phyloP scores from a whole-genome alignment of 257 asterid species.

The Verbascum thapsus region DNA sequence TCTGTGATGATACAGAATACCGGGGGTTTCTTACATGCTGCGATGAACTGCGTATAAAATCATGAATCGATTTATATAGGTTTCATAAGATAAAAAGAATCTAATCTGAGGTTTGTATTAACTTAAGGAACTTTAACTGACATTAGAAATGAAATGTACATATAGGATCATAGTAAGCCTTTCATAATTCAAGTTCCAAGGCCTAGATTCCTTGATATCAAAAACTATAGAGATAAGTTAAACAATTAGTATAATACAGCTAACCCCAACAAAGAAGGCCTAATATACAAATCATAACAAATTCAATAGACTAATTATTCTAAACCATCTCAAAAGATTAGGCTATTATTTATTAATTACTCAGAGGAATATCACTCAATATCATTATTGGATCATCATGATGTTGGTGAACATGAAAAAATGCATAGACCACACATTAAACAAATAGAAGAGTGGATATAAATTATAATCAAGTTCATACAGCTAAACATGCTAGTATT shows the following conservation, averaged over 20 bases:
- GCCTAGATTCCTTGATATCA: background rate
- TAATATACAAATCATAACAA: background rate
- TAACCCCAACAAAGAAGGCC: background rate
- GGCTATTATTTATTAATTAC: background rate
- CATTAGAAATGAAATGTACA: too few relatives aligned
- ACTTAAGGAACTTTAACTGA: too few relatives aligned
- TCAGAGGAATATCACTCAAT: background rate
- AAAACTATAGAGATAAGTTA: background rate
- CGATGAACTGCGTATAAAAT: conserved; percentile 74
- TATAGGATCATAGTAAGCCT: too few relatives aligned
- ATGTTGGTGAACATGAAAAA: background rate
- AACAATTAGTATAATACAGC: background rate
- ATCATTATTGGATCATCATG: too few relatives aligned
- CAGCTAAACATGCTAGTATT: conserved; percentile 7
- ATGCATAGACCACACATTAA: background rate
- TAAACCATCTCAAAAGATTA: background rate
- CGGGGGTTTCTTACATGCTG: conserved; percentile 94
- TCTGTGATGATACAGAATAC: conserved; percentile 94
- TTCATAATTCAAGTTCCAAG: background rate
- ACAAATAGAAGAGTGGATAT: background rate
- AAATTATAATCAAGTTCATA: background rate
- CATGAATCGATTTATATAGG: conserved; percentile 15
- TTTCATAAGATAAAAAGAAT: conserved; percentile 12
- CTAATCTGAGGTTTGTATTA: too few relatives aligned
- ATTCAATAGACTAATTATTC: conserved; percentile 1